Evolutionary conservation across 176 grass and related monocot species (phyloP).

Genomic region (Guadua angustifolia): DNA sequence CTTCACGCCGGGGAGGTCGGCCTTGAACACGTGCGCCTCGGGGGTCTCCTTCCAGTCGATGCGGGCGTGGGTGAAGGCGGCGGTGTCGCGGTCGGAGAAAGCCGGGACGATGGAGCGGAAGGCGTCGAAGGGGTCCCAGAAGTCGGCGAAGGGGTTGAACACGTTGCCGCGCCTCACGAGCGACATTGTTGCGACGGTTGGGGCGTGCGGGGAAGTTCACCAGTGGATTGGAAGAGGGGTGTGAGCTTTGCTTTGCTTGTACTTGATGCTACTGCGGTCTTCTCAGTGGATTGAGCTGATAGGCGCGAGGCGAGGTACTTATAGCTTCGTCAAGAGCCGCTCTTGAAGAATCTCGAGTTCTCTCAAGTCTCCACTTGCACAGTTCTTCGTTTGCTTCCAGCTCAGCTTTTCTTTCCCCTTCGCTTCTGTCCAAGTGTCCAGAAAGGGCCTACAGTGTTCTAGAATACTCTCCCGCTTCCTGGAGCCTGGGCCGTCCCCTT

Average conservation of each 20-base stretch:
- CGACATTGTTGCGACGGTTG: constrained; percentile 25
- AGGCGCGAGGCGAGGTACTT: not conserved
- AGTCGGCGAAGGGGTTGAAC: constrained; percentile 49
- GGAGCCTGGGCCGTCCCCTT: not conserved
- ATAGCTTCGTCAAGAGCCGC: constrained; percentile 1
- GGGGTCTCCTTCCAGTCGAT: constrained; percentile 53
- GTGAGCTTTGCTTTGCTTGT: not conserved
- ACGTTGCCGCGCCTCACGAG: constrained; percentile 50
- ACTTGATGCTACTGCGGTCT: not conserved
- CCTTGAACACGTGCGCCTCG: constrained; percentile 49
- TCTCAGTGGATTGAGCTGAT: not conserved
- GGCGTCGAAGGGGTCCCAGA: constrained; percentile 47
- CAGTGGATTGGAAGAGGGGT: not conserved
- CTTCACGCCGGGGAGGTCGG: constrained; percentile 46
- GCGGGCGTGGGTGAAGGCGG: constrained; percentile 4
- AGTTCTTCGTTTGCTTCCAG: not conserved
- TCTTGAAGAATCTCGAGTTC: constrained; percentile 18
- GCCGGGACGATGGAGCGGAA: constrained; percentile 38
- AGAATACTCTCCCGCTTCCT: not conserved
- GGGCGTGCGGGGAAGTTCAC: not conserved
- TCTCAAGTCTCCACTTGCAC: constrained; percentile 15
- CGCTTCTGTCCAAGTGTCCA: not conserved
- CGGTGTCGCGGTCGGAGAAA: not conserved
- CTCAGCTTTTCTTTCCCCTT: not conserved
- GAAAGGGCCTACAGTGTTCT: not conserved